Percentiles rank a stretch among this genome's conserved stretches.
These are phyloP conservation scores for Bacidia rubella DNA, from an alignment of 495 filamentous ascomycete species.

Conservation along the genomic window DNA sequence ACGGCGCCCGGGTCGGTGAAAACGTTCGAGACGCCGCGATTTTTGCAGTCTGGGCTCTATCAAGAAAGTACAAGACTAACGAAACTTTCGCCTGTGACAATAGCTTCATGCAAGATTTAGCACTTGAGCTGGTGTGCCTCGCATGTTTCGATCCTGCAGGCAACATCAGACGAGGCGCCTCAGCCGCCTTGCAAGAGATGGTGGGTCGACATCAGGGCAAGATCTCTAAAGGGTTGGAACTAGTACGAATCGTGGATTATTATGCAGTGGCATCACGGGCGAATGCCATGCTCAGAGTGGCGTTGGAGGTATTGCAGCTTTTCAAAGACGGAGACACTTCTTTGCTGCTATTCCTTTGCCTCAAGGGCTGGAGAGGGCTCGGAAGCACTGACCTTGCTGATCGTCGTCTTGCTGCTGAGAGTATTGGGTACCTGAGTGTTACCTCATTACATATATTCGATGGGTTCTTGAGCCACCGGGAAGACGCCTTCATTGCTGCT, in stretches of 20 bases:
- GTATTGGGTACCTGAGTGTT: constrained; percentile 47
- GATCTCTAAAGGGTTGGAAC: constrained; percentile 61
- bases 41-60: constrained; percentile 89
- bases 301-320: constrained; percentile 48
- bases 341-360: constrained; percentile 40
- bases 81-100: constrained; percentile 38
- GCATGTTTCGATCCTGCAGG: constrained; percentile 82
- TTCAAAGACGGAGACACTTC: constrained; percentile 46
- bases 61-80: constrained; percentile 68
- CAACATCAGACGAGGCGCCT: constrained; percentile 83
- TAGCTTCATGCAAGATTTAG: constrained; percentile 55
- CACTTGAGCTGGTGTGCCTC: constrained; percentile 62
- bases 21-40: constrained; percentile 95
- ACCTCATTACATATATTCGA: constrained; percentile 14
- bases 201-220: constrained; percentile 84
- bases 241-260: constrained; percentile 86
- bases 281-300: constrained; percentile 65
- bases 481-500: constrained; percentile 1
- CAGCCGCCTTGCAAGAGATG: constrained; percentile 86
- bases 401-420: constrained; percentile 54
- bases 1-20: constrained; percentile 69
- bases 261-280: constrained; percentile 80
- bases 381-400: constrained; percentile 60
- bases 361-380: constrained; percentile 73
- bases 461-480: background rate